Evolutionary conservation across 2,329 filamentous ascomycete genomes (phyloP), one percentile per base, ranked within the genome.

Genomic region (Aspergillus carbonarius): DNA sequence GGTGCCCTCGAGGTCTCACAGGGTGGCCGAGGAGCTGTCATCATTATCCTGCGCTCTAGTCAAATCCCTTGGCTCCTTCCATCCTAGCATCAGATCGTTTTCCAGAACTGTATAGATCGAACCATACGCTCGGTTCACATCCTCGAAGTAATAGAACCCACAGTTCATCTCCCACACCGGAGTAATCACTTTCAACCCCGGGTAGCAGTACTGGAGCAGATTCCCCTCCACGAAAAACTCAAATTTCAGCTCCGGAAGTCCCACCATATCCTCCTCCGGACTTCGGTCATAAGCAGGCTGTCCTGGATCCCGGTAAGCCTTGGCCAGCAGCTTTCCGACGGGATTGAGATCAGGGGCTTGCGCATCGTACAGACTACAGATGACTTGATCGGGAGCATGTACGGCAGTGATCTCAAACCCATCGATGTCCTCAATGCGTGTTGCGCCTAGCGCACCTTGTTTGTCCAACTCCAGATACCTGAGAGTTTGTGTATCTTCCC

Each of bases 221-320:
- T 81, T 72, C 25, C 85, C 82, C 60, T 96, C 92, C 3, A 96
- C 69, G 68, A 89, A 85, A 63, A 96, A 88, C 12, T 80, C 76
- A 50, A 79, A 79, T 55, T 77, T 68, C 27, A 70, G 67, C 37
- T 44, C n/a, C 1, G 61, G 67, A 5, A 34, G 55, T n/a, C 55
- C 57, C 18, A 68, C 60, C 12, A 60, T n/a, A n/a, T 60, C 63
- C 32, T 76, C 72, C n/a, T 71, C 70, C 1, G 68, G 64, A 25
- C 66, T 74, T 49, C 79, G 63, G 53, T 79, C 76, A 60, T 75
- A 70, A 4, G 67, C 63, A 1, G 74, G 68, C n/a, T 70, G 68
- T 15, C 74, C 72, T 0, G 79, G 80, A 47, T 81, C 71, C 15
- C 74, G 68, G 76, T 82, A 85, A 4, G 77, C 72, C 64, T 78